Evolutionary conservation across 2,329 filamentous ascomycete species (phyloP).

Genomic region (Cercospora nicotianae): DNA sequence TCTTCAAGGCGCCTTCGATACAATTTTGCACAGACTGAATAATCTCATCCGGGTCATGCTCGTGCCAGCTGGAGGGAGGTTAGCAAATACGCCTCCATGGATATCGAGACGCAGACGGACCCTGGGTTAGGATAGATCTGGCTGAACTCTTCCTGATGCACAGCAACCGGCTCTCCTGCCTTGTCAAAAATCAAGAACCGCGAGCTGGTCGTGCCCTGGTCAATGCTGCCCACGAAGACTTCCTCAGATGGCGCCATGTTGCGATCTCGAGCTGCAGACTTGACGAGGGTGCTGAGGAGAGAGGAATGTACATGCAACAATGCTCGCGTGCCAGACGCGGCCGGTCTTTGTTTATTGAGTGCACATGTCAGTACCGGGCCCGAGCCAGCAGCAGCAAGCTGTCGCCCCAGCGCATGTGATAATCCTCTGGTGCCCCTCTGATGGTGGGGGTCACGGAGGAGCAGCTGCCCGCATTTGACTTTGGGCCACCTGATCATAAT

Average conservation of each 20-base stretch:
- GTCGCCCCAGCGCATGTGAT: slow-evolving; percentile 24
- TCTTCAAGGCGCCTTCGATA: slow-evolving; percentile 71
- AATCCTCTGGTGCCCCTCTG: slow-evolving; percentile 15
- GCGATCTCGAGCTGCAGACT: background rate
- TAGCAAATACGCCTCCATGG: slow-evolving; percentile 11
- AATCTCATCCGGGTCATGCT: slow-evolving; percentile 79
- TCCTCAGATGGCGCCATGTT: slow-evolving; percentile 39
- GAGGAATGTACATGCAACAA: slow-evolving; percentile 4
- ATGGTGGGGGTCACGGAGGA: slow-evolving; percentile 10
- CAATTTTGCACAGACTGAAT: slow-evolving; percentile 73
- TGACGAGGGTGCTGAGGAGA: background rate
- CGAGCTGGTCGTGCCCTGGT: slow-evolving; percentile 87
- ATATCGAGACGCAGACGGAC: slow-evolving; percentile 52
- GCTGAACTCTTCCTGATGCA: slow-evolving; percentile 82
- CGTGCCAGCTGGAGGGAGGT: slow-evolving; percentile 68
- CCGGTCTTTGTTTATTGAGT: slow-evolving; percentile 16
- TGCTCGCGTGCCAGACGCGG: slow-evolving; percentile 18
- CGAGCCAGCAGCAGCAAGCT: slow-evolving; percentile 5
- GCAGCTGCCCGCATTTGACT: slow-evolving; percentile 16
- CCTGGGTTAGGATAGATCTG: slow-evolving; percentile 83
- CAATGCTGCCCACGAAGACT: slow-evolving; percentile 81
- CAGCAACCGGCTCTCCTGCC: slow-evolving; percentile 72
- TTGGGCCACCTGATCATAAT: slow-evolving; percentile 8
- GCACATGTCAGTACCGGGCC: slow-evolving; percentile 12
- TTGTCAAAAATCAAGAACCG: slow-evolving; percentile 89